A percentile compares a stretch with the other conserved stretches of the same genome.
Conservation (phyloP, 177 flowering plant genomes). For the Vitis hybrid region DNA sequence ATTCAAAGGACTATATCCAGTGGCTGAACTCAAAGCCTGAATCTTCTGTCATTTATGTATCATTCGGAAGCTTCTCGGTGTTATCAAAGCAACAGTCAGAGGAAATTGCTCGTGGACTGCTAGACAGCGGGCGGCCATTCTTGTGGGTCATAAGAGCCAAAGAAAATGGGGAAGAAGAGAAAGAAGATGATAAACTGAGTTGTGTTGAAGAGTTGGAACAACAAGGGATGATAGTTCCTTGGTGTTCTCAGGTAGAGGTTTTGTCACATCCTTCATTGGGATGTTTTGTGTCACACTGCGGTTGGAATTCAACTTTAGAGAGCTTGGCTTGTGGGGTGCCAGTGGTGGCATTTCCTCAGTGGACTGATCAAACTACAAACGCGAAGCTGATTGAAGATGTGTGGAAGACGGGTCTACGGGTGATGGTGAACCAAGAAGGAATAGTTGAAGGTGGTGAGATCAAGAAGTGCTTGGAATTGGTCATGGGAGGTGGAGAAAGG, state of each 20-base stretch:
- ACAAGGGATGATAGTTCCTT: slow-evolving; percentile 42
- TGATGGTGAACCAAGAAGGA: slow-evolving; percentile 21
- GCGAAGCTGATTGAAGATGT: slow-evolving; percentile 34
- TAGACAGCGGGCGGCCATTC: slow-evolving; percentile 29
- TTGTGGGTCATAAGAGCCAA: slow-evolving; percentile 46
- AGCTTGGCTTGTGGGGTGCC: slow-evolving; percentile 34
- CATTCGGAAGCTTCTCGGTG: slow-evolving; percentile 44
- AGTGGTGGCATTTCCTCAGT: slow-evolving; percentile 36
- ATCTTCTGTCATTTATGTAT: slow-evolving; percentile 43
- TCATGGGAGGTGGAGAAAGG: slow-evolving; percentile 20
- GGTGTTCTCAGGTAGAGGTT: slow-evolving; percentile 59
- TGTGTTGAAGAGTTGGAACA: slow-evolving; percentile 18
- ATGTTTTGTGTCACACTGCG: slow-evolving; percentile 59
- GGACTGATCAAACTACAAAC: slow-evolving; percentile 32
- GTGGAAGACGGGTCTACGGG: slow-evolving; percentile 28
- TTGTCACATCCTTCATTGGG: slow-evolving; percentile 46
- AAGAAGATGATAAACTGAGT: slow-evolving; percentile 12
- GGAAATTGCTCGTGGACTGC: slow-evolving; percentile 33
- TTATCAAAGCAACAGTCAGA: slow-evolving; percentile 32
- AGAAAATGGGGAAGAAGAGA: slow-evolving; percentile 4
- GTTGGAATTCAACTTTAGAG: slow-evolving; percentile 66
- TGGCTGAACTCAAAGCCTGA: slow-evolving; percentile 41
- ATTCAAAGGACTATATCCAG: slow-evolving; percentile 19
- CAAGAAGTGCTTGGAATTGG: slow-evolving; percentile 23
- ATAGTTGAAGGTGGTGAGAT: slow-evolving; percentile 28